Percentiles rank a stretch among this genome's conserved stretches.
Conservation (phyloP, 148 eudicot species). For the Vaccinium vitisidaea region DNA sequence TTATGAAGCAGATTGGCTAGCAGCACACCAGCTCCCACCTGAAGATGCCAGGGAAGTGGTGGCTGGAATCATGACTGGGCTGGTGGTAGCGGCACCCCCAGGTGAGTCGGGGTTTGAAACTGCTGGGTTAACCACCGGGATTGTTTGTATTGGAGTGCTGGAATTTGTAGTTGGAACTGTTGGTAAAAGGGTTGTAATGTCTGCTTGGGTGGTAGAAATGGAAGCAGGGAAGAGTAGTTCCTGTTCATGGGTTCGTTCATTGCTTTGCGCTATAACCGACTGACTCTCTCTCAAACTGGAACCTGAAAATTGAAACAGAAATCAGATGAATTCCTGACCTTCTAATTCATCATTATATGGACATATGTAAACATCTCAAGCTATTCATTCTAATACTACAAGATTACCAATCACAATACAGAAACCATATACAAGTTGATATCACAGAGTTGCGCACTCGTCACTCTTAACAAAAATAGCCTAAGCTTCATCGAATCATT, state of each 20-base stretch:
- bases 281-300: not conserved
- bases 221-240: slow-evolving; percentile 10
- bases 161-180: slow-evolving; percentile 61
- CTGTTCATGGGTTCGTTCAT: slow-evolving; percentile 16
- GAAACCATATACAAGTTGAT: not conserved
- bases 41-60: slow-evolving; percentile 31
- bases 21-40: slow-evolving; percentile 46
- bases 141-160: slow-evolving; percentile 30
- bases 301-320: not conserved
- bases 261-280: not conserved
- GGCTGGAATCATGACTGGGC: slow-evolving; percentile 6
- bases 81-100: slow-evolving; percentile 16
- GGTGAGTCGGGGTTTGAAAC: slow-evolving; percentile 51
- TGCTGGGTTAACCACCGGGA: slow-evolving; percentile 49
- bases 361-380: not conserved
- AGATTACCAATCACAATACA: not conserved
- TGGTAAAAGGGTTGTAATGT: slow-evolving; percentile 82
- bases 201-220: slow-evolving; percentile 48
- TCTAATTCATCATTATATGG: not conserved
- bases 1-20: slow-evolving; percentile 30
- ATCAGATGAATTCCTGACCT: not conserved
- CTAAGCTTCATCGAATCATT: not conserved
- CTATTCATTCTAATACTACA: not conserved
- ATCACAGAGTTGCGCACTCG: not conserved
- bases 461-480: not conserved